Percentiles rank a stretch among this genome's conserved stretches.
Conservation (phyloP, 805 yeast species). For the Wickerhamiella spandovensis region DNA sequence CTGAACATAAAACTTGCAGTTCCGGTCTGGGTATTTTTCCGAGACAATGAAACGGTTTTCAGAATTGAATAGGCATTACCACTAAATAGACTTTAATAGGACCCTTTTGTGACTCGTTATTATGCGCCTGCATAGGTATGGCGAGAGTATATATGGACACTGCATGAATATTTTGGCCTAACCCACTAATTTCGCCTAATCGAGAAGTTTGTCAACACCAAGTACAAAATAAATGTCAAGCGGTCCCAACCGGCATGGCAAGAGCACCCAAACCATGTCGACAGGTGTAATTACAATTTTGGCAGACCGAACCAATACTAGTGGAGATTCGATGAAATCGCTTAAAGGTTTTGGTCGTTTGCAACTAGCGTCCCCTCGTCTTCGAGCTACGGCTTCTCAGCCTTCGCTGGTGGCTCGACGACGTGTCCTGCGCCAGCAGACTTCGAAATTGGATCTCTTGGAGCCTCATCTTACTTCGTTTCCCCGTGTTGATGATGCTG, state of each 20-base stretch:
- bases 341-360: neutral
- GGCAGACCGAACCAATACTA: neutral
- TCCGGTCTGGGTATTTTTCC: neutral
- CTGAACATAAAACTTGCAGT: neutral
- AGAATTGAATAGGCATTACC: too few relatives aligned
- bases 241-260: neutral
- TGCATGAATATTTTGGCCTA: neutral
- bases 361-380: neutral
- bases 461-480: constrained; percentile 29
- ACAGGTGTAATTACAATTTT: neutral
- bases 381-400: neutral
- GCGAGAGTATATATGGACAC: neutral
- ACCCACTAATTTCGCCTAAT: neutral
- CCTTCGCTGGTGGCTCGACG: constrained; percentile 2
- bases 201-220: neutral
- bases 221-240: neutral
- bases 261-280: neutral
- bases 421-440: constrained; percentile 7
- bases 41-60: too few relatives aligned
- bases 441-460: constrained; percentile 29
- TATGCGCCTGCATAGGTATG: neutral
- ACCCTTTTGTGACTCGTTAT: too few relatives aligned
- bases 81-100: too few relatives aligned
- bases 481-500: constrained; percentile 10
- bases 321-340: neutral